A percentile compares a stretch with the other conserved stretches of the same genome.
These are phyloP conservation scores for Naganishia vaughanmartiniae DNA, from an alignment of 768 basidiomycete genomes.

Conservation along the genomic window DNA sequence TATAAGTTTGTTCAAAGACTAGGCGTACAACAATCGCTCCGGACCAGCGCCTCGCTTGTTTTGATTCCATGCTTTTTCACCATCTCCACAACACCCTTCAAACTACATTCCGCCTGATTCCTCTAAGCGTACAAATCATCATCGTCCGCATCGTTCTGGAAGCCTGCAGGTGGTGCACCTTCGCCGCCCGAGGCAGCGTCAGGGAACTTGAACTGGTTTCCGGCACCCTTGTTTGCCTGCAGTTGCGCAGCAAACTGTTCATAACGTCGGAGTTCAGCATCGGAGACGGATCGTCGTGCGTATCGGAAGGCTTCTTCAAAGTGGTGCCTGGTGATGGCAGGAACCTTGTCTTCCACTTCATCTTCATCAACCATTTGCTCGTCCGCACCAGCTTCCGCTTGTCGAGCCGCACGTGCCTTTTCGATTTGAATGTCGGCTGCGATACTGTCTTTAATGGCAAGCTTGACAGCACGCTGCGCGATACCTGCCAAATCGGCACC, in stretches of 20 bases:
- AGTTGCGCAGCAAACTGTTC: conserved; percentile 88
- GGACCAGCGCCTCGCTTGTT: conserved; percentile 12
- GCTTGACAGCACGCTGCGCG: conserved; percentile 94
- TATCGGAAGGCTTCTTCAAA: conserved; percentile 99
- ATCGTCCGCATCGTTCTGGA: conserved; percentile 75
- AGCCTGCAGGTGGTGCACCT: conserved; percentile 51
- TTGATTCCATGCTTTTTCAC: conserved; percentile 17
- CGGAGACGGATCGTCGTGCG: conserved; percentile 93
- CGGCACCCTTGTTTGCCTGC: conserved; percentile 60
- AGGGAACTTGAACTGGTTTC: conserved; percentile 98
- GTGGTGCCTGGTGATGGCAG: conserved; percentile 84
- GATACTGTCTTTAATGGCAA: conserved; percentile 92
- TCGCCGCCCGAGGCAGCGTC: conserved; percentile 58
- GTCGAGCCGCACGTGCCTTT: conserved; percentile 69
- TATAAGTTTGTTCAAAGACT: conserved; percentile 13
- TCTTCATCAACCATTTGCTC: conserved; percentile 60
- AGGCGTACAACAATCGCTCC: conserved; percentile 24
- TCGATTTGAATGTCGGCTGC: conserved; percentile 79
- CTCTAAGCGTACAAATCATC: conserved; percentile 84
- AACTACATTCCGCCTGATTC: not conserved
- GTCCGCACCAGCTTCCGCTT: conserved; percentile 66
- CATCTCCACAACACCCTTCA: not conserved
- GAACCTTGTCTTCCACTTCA: conserved; percentile 76
- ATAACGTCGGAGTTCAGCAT: conserved; percentile 93
- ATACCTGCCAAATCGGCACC: conserved; percentile 99